Evolutionary conservation across 805 yeast genomes (phyloP), one percentile per base, ranked within the genome.

Genomic region (Suhomyces pyralidae): DNA sequence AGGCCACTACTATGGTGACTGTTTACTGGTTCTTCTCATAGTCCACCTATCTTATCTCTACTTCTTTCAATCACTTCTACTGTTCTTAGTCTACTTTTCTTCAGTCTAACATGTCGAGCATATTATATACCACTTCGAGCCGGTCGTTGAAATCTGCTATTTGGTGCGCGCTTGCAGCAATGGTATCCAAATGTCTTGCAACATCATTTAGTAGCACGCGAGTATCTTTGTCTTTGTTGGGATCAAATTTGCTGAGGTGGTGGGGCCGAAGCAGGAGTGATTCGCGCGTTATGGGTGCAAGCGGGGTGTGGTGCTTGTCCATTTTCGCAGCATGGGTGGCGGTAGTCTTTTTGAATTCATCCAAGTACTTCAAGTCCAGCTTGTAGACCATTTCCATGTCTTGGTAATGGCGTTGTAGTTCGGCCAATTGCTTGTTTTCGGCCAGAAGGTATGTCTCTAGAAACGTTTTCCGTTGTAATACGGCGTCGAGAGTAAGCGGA

Each of bases 391-490:
- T 50, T 25, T 68, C 55, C 5, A 66, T 52, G 17, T 65, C 62
- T 9, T 59, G 56, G 46, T 62, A 61, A 52, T 69, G 61, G 7
- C 55, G 53, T 48, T 70, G 66, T 15, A 75, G 59, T 8, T 69
- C 74, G 32, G 61, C 56, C 40, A 74, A 60, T 53, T 74, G 78
- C 48, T 68, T 68, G 34, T 67, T 44, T 54, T 75, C 79, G 2
- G 79, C 78, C 71, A 63, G 70, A 15, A 74, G 59, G 51, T 69
- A 67, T 12, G 76, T 68, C 51, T 74, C 78, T 45, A 71, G 38
- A 34, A 59, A 61, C 15, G 59, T 60, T 48, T 66, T 68, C 24
- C 68, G 55, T 38, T 68, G 52, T 7, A 52, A 46, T 22, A 68
- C 51, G 12, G 53, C 58, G 53, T 71, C 76, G 40, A 59, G 64